Evolutionary conservation across 164 flowering plant genomes (phyloP).

Genomic region (Warburgia ugandensis): DNA sequence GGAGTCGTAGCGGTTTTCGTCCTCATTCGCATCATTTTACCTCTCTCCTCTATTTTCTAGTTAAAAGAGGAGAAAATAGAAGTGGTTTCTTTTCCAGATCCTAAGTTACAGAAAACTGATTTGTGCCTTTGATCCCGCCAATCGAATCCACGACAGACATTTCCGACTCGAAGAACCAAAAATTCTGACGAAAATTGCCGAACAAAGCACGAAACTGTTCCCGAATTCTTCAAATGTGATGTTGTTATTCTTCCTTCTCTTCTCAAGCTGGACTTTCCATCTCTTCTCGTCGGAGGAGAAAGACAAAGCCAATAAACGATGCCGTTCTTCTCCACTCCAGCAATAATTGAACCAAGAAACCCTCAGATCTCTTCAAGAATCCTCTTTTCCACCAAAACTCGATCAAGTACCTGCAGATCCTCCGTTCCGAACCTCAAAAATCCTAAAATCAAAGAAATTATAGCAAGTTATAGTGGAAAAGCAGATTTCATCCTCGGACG

Average conservation of each 20-base stretch:
- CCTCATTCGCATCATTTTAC: slow-evolving; percentile 60
- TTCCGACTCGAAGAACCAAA: not conserved
- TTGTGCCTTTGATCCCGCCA: no score
- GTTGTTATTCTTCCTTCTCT: not conserved
- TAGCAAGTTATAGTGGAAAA: not conserved
- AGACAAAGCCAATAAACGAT: not conserved
- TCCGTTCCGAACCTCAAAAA: not conserved
- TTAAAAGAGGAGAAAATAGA: not conserved
- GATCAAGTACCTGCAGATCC: not conserved
- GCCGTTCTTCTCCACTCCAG: not conserved
- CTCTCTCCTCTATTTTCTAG: not conserved
- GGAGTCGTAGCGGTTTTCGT: slow-evolving; percentile 28
- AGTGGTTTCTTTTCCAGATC: not conserved
- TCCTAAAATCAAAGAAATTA: not conserved
- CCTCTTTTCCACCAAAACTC: not conserved
- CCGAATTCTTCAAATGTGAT: not conserved
- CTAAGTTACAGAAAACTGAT: not conserved
- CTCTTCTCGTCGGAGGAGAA: not conserved
- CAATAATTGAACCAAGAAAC: not conserved
- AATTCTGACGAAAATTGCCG: not conserved
- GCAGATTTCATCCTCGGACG: not conserved
- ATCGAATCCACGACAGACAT: not conserved
- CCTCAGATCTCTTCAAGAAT: not conserved
- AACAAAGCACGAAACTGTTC: not conserved
- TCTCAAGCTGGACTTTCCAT: no score